A percentile compares a stretch with the other conserved stretches of the same genome.
Conservation (phyloP, 176 grass and related monocot species). For the Pharus latifolius region DNA sequence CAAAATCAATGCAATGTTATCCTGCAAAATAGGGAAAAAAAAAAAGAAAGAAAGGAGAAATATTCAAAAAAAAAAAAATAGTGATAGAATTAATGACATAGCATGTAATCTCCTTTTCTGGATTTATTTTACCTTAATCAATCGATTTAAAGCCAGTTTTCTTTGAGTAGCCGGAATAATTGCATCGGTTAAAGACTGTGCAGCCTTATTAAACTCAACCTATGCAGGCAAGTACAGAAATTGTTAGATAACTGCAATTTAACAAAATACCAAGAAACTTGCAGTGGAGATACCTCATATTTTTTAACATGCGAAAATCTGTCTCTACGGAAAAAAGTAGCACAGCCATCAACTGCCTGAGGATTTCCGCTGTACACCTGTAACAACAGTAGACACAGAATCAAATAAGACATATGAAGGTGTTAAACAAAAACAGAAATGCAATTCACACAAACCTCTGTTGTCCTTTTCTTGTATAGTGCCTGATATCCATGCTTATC, state of each 20-base stretch:
- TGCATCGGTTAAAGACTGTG: slow-evolving; percentile 90
- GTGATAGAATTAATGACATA: neutral
- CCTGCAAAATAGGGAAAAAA: slow-evolving; percentile 46
- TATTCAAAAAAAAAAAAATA: neutral
- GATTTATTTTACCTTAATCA: slow-evolving; percentile 62
- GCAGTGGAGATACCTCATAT: slow-evolving; percentile 66
- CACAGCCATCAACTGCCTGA: slow-evolving; percentile 72
- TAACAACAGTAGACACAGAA: slow-evolving; percentile 9
- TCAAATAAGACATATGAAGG: neutral
- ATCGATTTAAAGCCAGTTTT: slow-evolving; percentile 72
- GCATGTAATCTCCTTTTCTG: neutral
- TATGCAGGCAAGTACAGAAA: slow-evolving; percentile 35
- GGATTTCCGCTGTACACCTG: slow-evolving; percentile 75
- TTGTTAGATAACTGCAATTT: slow-evolving; percentile 15
- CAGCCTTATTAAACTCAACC: slow-evolving; percentile 99
- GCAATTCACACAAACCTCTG: slow-evolving; percentile 46
- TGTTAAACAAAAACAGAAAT: slow-evolving; percentile 11
- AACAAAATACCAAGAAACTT: neutral
- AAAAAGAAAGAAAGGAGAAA: neutral
- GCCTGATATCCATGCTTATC: slow-evolving; percentile 99
- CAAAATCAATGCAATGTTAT: slow-evolving; percentile 91
- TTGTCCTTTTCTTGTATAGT: slow-evolving; percentile 95
- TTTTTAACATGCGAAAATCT: slow-evolving; percentile 99
- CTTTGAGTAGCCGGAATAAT: slow-evolving; percentile 79
- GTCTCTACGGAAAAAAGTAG: slow-evolving; percentile 98